Evolutionary conservation across 2,329 filamentous ascomycete genomes (phyloP).

Genomic region (Cladosporium phlei): DNA sequence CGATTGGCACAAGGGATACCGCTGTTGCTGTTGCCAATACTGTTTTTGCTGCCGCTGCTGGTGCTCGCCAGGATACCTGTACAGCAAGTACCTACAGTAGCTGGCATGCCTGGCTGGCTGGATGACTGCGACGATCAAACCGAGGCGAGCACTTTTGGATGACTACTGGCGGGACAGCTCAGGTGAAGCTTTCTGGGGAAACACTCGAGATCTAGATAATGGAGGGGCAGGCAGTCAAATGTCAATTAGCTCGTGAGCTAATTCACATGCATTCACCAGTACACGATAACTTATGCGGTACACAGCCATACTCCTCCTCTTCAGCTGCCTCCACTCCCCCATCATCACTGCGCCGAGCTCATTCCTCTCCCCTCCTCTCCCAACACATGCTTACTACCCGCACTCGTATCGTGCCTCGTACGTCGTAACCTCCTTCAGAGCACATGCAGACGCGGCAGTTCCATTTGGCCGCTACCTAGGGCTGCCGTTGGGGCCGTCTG

Average conservation of each 20-base stretch:
- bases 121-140: too few species aligned
- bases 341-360: too few species aligned
- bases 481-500: slow-evolving; percentile 7
- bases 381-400: slow-evolving; percentile 5
- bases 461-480: slow-evolving; percentile 5
- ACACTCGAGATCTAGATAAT: slow-evolving; percentile 3
- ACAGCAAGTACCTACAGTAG: too few species aligned
- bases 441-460: slow-evolving; percentile 7
- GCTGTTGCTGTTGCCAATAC: too few species aligned
- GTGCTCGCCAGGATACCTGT: too few species aligned
- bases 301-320: neutral
- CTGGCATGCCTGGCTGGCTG: too few species aligned
- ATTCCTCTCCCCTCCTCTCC: neutral
- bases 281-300: too few species aligned
- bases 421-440: neutral
- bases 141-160: too few species aligned
- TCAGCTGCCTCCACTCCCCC: too few species aligned
- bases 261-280: too few species aligned
- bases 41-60: too few species aligned
- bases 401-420: neutral
- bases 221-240: slow-evolving; percentile 3
- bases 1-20: slow-evolving; percentile 11
- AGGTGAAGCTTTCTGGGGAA: neutral
- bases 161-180: too few species aligned
- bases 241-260: slow-evolving; percentile 6